phyloP scores from a whole-genome alignment of 2,329 filamentous ascomycete species.

The Escovopsis weberi region DNA sequence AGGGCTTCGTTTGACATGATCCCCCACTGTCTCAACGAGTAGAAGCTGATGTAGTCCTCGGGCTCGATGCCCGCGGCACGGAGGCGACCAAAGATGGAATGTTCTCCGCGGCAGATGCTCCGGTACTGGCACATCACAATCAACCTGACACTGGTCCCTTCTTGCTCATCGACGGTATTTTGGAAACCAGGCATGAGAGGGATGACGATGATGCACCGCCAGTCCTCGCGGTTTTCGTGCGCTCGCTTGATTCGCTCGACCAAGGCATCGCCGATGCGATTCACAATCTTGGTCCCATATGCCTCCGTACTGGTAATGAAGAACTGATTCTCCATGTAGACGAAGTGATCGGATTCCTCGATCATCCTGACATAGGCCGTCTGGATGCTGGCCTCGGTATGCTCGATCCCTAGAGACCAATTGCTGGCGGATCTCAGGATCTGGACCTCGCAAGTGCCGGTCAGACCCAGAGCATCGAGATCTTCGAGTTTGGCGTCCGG shows the following conservation, averaged over 20 bases:
- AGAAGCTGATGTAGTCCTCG: slow-evolving; percentile 92
- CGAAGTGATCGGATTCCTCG: slow-evolving; percentile 86
- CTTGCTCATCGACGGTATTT: slow-evolving; percentile 85
- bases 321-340: slow-evolving; percentile 98
- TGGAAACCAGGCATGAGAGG: slow-evolving; percentile 98
- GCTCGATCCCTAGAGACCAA: slow-evolving; percentile 84
- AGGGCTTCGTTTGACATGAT: slow-evolving; percentile 73
- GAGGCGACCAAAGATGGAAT: slow-evolving; percentile 81
- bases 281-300: slow-evolving; percentile 74
- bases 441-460: slow-evolving; percentile 91
- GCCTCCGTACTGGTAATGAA: slow-evolving; percentile 90
- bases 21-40: slow-evolving; percentile 83
- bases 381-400: slow-evolving; percentile 88
- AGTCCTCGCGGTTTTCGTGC: slow-evolving; percentile 69
- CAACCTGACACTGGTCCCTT: slow-evolving; percentile 83
- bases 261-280: slow-evolving; percentile 85
- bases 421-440: slow-evolving; percentile 79
- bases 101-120: slow-evolving; percentile 85
- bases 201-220: slow-evolving; percentile 81
- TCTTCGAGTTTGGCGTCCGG: slow-evolving; percentile 83
- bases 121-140: slow-evolving; percentile 97
- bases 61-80: slow-evolving; percentile 72
- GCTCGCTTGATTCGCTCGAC: slow-evolving; percentile 85
- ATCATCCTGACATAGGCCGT: slow-evolving; percentile 92
- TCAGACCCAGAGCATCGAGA: slow-evolving; percentile 72